A percentile compares a stretch with the other conserved stretches of the same genome.
Conservation (phyloP, 2,329 filamentous ascomycete genomes). For the Chaetomium olivaceum region DNA sequence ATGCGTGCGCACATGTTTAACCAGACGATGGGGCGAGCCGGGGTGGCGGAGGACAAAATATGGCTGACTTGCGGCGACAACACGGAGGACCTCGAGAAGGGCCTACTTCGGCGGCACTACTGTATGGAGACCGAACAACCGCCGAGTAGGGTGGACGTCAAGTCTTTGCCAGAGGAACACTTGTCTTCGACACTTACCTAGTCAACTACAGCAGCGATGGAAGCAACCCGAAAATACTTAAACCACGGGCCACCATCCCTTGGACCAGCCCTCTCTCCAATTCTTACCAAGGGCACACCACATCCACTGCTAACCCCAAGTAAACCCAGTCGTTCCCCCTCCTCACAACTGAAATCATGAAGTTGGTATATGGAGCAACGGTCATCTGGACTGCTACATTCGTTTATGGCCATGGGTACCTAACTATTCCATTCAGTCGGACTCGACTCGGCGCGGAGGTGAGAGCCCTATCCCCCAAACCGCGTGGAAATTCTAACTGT, state of each 20-base stretch:
- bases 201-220: too few species aligned
- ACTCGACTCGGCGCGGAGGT: slow-evolving; percentile 48
- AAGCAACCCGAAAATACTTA: not conserved
- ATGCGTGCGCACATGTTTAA: not conserved
- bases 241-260: not conserved
- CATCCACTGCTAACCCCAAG: too few species aligned
- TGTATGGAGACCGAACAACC: slow-evolving; percentile 8
- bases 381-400: slow-evolving; percentile 22
- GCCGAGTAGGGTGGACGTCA: not conserved
- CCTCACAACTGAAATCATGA: slow-evolving; percentile 22
- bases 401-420: slow-evolving; percentile 47
- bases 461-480: slow-evolving; percentile 10
- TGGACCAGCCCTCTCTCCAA: not conserved
- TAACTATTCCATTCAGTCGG: slow-evolving; percentile 46
- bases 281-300: not conserved
- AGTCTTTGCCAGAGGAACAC: not conserved
- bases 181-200: not conserved
- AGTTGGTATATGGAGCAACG: slow-evolving; percentile 19
- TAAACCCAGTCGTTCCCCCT: too few species aligned
- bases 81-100: not conserved
- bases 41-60: not conserved
- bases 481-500: not conserved
- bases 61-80: not conserved
- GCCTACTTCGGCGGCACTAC: slow-evolving; percentile 14
- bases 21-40: not conserved